phyloP scores from a whole-genome alignment of 1,284 basidiomycete genomes.

The Microstroma glucosiphilum region DNA sequence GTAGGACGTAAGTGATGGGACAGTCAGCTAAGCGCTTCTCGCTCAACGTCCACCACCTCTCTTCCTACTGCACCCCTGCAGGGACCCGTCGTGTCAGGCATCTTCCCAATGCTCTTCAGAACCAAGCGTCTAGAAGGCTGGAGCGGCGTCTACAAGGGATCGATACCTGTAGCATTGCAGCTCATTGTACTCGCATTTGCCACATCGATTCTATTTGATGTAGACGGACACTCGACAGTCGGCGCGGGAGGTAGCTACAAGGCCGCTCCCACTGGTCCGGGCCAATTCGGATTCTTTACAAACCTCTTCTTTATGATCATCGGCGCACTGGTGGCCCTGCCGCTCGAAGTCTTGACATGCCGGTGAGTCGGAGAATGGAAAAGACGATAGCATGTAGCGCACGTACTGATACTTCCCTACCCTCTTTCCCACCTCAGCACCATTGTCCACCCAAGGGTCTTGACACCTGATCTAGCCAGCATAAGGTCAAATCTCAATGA shows the following conservation, averaged over 20 bases:
- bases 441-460: constrained; percentile 40
- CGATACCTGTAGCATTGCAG: constrained; percentile 16
- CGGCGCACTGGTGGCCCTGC: constrained; percentile 13
- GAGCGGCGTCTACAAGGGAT: constrained; percentile 43
- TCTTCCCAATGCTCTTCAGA: constrained; percentile 38
- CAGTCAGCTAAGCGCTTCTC: background rate
- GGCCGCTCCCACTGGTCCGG: constrained; percentile 34
- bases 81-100: constrained; percentile 41
- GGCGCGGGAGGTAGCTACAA: constrained; percentile 33
- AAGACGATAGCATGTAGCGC: constrained; percentile 4
- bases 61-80: background rate
- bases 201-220: constrained; percentile 34
- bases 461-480: constrained; percentile 22
- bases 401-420: background rate
- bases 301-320: constrained; percentile 39
- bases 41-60: background rate
- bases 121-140: constrained; percentile 45
- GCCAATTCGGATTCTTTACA: constrained; percentile 35
- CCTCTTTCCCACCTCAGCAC: constrained; percentile 18
- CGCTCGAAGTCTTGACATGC: constrained; percentile 27
- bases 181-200: constrained; percentile 21
- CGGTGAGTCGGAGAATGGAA: constrained; percentile 16
- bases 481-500: constrained; percentile 28
- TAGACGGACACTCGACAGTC: constrained; percentile 13
- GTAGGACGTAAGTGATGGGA: background rate